Evolutionary conservation across 2,329 filamentous ascomycete genomes (phyloP).

Genomic region (Alternaria alternata): DNA sequence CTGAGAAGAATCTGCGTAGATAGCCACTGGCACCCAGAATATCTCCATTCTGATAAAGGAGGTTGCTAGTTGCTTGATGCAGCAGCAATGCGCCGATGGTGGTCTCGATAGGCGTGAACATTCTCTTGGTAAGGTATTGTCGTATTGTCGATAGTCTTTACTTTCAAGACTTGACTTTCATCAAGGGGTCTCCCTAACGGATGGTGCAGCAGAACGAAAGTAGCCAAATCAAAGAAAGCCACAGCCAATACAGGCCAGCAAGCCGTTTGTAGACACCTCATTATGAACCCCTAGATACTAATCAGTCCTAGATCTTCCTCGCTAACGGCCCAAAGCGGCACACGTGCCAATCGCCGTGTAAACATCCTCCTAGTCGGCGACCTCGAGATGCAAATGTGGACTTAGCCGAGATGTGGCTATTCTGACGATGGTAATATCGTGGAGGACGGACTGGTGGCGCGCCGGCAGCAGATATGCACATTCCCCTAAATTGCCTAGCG

Average conservation of each 20-base stretch:
- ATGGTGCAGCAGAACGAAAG: neutral
- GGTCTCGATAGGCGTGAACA: conserved; percentile 64
- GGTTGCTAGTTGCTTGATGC: conserved; percentile 59
- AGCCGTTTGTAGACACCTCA: conserved; percentile 7
- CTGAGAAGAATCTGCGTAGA: conserved; percentile 53
- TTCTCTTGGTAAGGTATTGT: conserved; percentile 29
- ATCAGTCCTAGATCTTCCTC: conserved; percentile 15
- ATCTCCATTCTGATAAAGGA: conserved; percentile 61
- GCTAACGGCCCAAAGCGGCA: neutral
- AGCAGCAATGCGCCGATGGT: conserved; percentile 60
- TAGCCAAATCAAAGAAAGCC: neutral
- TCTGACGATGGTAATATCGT: conserved; percentile 4
- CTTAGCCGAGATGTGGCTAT: conserved; percentile 18
- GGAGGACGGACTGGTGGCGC: conserved; percentile 19
- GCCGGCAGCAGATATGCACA: conserved; percentile 18
- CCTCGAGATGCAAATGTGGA: conserved; percentile 16
- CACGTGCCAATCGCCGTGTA: conserved; percentile 21
- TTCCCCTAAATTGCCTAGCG: conserved; percentile 21
- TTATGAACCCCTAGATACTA: conserved; percentile 7
- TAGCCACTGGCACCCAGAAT: conserved; percentile 61
- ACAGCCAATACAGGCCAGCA: neutral
- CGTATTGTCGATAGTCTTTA: neutral
- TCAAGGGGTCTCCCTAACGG: neutral
- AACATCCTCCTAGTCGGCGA: conserved; percentile 29
- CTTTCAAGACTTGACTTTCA: neutral